phyloP scores from a whole-genome alignment of 257 asterid species.

The Sherardia arvensis region DNA sequence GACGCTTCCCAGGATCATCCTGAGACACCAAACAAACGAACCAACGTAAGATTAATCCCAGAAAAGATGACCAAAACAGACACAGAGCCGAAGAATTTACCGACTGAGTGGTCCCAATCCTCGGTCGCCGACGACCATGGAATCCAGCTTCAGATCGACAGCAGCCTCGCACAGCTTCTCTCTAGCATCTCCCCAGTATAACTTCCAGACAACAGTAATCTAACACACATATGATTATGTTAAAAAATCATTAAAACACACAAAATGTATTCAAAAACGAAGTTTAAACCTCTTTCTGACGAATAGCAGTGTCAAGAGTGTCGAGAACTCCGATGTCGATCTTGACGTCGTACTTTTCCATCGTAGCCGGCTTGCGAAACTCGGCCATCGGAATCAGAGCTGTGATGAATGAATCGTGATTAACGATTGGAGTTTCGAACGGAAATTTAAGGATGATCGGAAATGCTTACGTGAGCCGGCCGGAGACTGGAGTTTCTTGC shows the following conservation, averaged over 20 bases:
- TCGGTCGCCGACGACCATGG: conserved; percentile 79
- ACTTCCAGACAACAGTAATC: conserved; percentile 54
- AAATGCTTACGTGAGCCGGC: conserved; percentile 61
- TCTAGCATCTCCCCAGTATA: conserved; percentile 91
- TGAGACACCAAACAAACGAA: conserved; percentile 6
- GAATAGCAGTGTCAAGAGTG: conserved; percentile 63
- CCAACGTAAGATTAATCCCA: neutral
- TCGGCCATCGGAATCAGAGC: conserved; percentile 77
- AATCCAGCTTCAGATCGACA: conserved; percentile 61
- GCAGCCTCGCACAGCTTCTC: conserved; percentile 61
- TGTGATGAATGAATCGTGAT: conserved; percentile 6
- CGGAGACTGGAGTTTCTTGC: conserved; percentile 36
- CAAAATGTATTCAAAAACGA: neutral
- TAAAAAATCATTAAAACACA: no score
- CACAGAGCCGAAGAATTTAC: conserved; percentile 18
- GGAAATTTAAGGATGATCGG: neutral
- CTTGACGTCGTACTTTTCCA: conserved; percentile 54
- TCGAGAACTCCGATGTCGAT: conserved; percentile 71
- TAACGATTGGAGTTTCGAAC: neutral
- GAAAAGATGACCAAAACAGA: neutral
- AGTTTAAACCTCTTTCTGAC: conserved; percentile 86
- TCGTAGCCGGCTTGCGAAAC: conserved; percentile 62
- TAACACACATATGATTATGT: no score
- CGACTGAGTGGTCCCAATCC: conserved; percentile 60
- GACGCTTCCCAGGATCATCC: conserved; percentile 78